phyloP scores from a whole-genome alignment of 306 rosid genomes.

The Castanopsis chinensis region DNA sequence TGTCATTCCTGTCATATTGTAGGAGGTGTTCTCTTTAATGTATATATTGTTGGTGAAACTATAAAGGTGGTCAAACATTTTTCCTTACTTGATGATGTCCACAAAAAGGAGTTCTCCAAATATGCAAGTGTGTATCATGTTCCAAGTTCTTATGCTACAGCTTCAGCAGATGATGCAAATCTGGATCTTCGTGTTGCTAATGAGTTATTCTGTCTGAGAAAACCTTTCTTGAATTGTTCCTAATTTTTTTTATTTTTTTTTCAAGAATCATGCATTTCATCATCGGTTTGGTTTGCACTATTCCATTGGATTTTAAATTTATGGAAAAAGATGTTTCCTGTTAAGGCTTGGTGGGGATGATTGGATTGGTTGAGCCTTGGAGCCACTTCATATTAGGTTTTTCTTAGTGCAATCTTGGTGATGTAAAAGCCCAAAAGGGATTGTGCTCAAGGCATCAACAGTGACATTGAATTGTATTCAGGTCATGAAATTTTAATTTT shows the following conservation, averaged over 20 bases:
- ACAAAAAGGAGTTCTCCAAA: slow-evolving; percentile 64
- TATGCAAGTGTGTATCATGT: slow-evolving; percentile 62
- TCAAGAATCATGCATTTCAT: neutral
- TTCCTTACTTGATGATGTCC: slow-evolving; percentile 69
- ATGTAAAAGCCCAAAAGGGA: too few relatives aligned
- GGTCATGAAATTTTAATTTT: slow-evolving; percentile 11
- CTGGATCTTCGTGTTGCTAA: slow-evolving; percentile 48
- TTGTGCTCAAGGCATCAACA: too few relatives aligned
- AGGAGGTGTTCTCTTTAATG: slow-evolving; percentile 95
- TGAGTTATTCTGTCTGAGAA: slow-evolving; percentile 29
- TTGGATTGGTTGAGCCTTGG: neutral
- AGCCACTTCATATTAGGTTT: too few relatives aligned
- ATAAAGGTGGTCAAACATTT: slow-evolving; percentile 86
- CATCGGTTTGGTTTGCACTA: neutral
- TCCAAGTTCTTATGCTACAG: slow-evolving; percentile 90
- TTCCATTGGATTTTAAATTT: too few relatives aligned
- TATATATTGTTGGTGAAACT: slow-evolving; percentile 87
- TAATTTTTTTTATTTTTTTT: neutral
- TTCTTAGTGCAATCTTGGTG: too few relatives aligned
- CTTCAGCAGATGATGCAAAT: slow-evolving; percentile 68
- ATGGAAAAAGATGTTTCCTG: neutral
- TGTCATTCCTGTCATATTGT: slow-evolving; percentile 20
- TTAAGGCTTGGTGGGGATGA: neutral
- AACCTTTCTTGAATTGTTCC: neutral
- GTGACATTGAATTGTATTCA: neutral